Evolutionary conservation across 1,284 basidiomycete species (phyloP), one percentile per base, ranked within the genome.

Genomic region (Cystobasidiaceae sp.): DNA sequence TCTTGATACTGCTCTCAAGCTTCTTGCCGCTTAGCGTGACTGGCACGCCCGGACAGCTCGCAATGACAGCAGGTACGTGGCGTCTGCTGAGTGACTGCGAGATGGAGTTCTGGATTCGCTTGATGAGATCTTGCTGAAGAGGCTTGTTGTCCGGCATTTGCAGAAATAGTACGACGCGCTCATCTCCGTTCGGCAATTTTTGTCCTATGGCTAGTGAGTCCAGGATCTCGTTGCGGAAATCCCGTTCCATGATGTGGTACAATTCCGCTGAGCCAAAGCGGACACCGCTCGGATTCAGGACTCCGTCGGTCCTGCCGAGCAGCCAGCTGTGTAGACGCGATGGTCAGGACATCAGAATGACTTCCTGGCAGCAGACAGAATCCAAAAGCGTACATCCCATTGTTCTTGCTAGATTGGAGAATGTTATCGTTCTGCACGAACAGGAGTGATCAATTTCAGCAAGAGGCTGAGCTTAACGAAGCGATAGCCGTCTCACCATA

Each of bases 161-260:
- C 69, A 75, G 63, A 54, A 75, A 75, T 11, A 76, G 70, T 9
- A 75, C 54, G 0, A 76, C 75, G n/a, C 74, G 66, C 68, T 76
- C 74, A 67, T 75, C 68, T 34, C 71, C 70, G 68, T 75, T 73
- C 1, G 65, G 62, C 17, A 48, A 44, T 39, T 65, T 67, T 55
- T 72, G 75, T 8, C 75, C 74, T 1, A 76, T 74, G 6, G 74
- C 75, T 27, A 76, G 71, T 41, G 68, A 71, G 60, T 76, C 75
- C 37, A 71, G 71, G 15, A 76, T 69, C 37, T 73, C 73, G 15
- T 45, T 43, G 46, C 69, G 70, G 67, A 69, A 69, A 41, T 68
- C 52, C 51, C 70, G 65, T 50, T 72, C 71, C 23, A 72, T 48
- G 25, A 72, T 68, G 48, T 70, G 68, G 66, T 72, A 72, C 4